Conservation (phyloP, 2,329 filamentous ascomycete species). For the Diplocarpon mali region DNA sequence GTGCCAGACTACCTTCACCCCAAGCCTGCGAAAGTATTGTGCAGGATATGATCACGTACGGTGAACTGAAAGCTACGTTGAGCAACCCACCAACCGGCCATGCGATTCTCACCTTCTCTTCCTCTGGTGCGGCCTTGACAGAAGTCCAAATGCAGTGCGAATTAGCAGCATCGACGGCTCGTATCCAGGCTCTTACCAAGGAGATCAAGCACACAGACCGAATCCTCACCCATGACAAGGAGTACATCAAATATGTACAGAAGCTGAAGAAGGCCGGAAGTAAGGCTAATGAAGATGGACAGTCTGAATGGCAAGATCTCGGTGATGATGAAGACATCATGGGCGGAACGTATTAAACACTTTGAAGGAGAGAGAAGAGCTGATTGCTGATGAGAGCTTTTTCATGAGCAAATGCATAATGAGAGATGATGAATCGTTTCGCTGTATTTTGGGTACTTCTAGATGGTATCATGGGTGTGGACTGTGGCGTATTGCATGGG, state of each 20-base stretch:
- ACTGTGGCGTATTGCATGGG: slow-evolving; percentile 11
- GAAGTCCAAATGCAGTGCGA: slow-evolving; percentile 41
- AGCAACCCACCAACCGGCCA: slow-evolving; percentile 33
- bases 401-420: slow-evolving; percentile 8
- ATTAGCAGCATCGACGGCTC: slow-evolving; percentile 32
- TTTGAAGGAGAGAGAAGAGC: not conserved
- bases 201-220: slow-evolving; percentile 43
- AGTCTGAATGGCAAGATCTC: slow-evolving; percentile 9
- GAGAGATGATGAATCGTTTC: slow-evolving; percentile 8
- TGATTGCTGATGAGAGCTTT: not conserved
- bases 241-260: slow-evolving; percentile 39
- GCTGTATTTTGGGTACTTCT: slow-evolving; percentile 3
- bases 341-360: slow-evolving; percentile 13
- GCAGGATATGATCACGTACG: slow-evolving; percentile 42
- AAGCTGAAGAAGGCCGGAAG: slow-evolving; percentile 29
- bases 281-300: slow-evolving; percentile 5
- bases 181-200: slow-evolving; percentile 35
- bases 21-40: slow-evolving; percentile 37
- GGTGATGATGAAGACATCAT: slow-evolving; percentile 27
- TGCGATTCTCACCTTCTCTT: slow-evolving; percentile 41
- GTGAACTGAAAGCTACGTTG: slow-evolving; percentile 42
- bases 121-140: slow-evolving; percentile 32
- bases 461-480: slow-evolving; percentile 5
- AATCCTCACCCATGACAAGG: slow-evolving; percentile 42
- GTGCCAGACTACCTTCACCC: slow-evolving; percentile 31